Conservation (phyloP, 2,329 filamentous ascomycete species). For the Pseudonectria buxi region DNA sequence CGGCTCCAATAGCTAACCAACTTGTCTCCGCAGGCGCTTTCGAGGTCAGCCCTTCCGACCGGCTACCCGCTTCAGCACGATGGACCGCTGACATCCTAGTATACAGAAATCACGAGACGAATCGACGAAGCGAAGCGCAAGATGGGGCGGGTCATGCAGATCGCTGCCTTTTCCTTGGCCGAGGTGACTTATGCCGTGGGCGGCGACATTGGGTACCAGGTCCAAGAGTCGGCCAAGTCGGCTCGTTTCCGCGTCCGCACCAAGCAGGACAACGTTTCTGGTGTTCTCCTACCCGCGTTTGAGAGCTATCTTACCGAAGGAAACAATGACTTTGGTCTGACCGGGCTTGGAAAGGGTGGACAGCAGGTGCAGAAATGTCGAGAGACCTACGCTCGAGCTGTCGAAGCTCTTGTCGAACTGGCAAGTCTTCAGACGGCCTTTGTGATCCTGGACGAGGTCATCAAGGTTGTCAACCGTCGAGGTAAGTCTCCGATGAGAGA, state of each 20-base stretch:
- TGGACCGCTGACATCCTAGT: constrained; percentile 12
- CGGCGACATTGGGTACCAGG: constrained; percentile 92
- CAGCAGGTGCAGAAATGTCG: constrained; percentile 93
- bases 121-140: constrained; percentile 99
- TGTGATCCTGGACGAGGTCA: constrained; percentile 95
- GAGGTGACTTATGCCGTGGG: constrained; percentile 97
- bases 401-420: constrained; percentile 91
- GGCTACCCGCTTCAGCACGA: neutral
- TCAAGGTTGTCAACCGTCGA: constrained; percentile 97
- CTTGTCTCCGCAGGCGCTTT: constrained; percentile 60
- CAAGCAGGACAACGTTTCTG: constrained; percentile 97
- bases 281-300: constrained; percentile 88
- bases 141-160: constrained; percentile 99
- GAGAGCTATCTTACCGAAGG: constrained; percentile 85
- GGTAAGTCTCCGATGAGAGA: constrained; percentile 41
- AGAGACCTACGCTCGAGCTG: constrained; percentile 91
- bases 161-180: constrained; percentile 93
- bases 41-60: constrained; percentile 52
- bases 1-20: constrained; percentile 2
- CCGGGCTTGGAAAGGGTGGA: constrained; percentile 90
- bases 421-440: constrained; percentile 96
- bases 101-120: constrained; percentile 80
- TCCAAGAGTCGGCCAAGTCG: constrained; percentile 90
- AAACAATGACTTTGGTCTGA: constrained; percentile 93
- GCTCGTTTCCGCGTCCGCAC: constrained; percentile 89